Evolutionary conservation across 345 rosid genomes (phyloP).

Genomic region (Gossypium arboreum): DNA sequence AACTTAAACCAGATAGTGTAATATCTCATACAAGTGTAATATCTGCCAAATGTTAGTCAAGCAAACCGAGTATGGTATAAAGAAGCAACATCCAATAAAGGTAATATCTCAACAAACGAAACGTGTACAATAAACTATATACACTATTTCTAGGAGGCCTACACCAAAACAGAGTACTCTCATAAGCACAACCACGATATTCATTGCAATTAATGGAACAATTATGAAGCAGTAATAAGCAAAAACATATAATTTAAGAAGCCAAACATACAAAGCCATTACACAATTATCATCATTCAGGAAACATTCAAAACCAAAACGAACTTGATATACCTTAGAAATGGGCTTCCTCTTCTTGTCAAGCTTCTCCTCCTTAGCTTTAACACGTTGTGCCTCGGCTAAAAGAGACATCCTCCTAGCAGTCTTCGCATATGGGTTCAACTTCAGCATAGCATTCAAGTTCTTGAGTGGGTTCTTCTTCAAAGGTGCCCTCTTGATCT

Average conservation of each 20-base stretch:
- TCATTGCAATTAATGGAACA: neutral
- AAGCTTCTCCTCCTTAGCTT: conserved; percentile 96
- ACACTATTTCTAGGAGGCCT: neutral
- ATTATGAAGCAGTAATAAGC: neutral
- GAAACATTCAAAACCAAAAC: neutral
- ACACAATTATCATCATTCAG: neutral
- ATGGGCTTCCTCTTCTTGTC: conserved; percentile 71
- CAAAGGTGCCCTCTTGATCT: conserved; percentile 61
- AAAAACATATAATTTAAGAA: neutral
- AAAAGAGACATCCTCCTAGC: conserved; percentile 89
- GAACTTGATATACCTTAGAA: conserved; percentile 51
- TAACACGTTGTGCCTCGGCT: conserved; percentile 89
- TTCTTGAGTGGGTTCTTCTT: conserved; percentile 98
- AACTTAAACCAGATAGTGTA: too few species aligned
- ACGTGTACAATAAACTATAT: neutral
- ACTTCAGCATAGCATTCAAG: conserved; percentile 66
- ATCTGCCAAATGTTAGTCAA: too few species aligned
- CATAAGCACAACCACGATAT: neutral
- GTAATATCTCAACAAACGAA: too few species aligned
- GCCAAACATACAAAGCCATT: neutral
- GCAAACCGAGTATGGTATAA: too few species aligned
- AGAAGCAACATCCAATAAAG: too few species aligned
- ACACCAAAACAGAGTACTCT: neutral
- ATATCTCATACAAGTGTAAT: too few species aligned
- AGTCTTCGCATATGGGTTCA: conserved; percentile 95